Conservation (phyloP, 371 early-diverging fungal species). For the Parasitella parasitica region DNA sequence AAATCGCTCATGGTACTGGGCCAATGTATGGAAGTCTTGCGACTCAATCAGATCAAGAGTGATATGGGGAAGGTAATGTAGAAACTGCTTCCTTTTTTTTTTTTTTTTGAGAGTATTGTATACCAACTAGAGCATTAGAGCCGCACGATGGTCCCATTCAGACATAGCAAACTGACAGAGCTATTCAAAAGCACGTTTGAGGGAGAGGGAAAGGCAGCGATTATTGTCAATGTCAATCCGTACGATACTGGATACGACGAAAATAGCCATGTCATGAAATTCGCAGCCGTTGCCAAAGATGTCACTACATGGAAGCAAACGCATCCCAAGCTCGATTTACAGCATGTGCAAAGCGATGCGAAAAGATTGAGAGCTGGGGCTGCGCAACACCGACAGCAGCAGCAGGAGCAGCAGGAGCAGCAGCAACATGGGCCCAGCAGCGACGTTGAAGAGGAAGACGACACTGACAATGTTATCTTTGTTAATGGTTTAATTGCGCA, state of each 20-base stretch:
- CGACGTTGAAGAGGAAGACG: constrained; percentile 30
- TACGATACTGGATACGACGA: constrained; percentile 63
- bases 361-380: background rate
- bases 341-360: constrained; percentile 5
- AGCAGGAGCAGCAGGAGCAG: too few species aligned
- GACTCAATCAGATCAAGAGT: constrained; percentile 54
- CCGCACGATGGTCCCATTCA: constrained; percentile 61
- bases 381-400: too few species aligned
- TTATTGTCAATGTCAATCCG: constrained; percentile 72
- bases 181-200: constrained; percentile 68
- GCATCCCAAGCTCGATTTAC: constrained; percentile 39
- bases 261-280: constrained; percentile 62
- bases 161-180: constrained; percentile 70
- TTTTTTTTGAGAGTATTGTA: background rate
- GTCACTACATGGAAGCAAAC: constrained; percentile 48
- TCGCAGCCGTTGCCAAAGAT: constrained; percentile 67
- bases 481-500: constrained; percentile 41
- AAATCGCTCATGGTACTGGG: constrained; percentile 92
- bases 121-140: background rate
- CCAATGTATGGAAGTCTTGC: constrained; percentile 75
- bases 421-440: background rate
- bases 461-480: constrained; percentile 39
- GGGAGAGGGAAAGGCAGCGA: constrained; percentile 65
- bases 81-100: too few species aligned
- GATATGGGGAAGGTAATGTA: constrained; percentile 41